phyloP scores from a whole-genome alignment of 2,329 filamentous ascomycete genomes.

The Ophiostoma triangulosporum region DNA sequence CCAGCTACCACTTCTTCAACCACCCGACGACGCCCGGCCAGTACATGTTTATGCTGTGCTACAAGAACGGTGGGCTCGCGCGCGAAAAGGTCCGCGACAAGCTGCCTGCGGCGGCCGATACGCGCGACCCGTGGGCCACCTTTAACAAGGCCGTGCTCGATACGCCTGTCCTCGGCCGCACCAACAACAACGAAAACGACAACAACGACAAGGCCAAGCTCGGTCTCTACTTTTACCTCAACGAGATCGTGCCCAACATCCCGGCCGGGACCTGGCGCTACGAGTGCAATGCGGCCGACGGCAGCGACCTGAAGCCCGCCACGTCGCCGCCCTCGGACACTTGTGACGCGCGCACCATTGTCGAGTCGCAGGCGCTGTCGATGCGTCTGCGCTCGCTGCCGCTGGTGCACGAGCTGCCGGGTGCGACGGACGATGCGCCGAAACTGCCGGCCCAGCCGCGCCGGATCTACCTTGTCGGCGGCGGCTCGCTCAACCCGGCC shows the following conservation, averaged over 20 bases:
- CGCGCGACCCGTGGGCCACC: conserved; percentile 52
- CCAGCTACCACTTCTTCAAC: conserved; percentile 95
- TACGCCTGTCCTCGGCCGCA: conserved; percentile 55
- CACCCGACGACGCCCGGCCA: conserved; percentile 80
- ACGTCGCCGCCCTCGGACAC: conserved; percentile 17
- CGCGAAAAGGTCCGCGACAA: conserved; percentile 79
- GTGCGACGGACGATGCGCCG: conserved; percentile 9
- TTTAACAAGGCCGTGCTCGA: conserved; percentile 65
- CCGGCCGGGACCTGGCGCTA: conserved; percentile 78
- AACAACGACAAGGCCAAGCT: conserved; percentile 46
- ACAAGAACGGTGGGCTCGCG: conserved; percentile 93
- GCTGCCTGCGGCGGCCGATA: conserved; percentile 39
- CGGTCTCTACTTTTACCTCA: conserved; percentile 88
- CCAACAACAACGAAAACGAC: neutral
- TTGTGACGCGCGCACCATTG: conserved; percentile 69
- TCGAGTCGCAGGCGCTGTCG: conserved; percentile 90
- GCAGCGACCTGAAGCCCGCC: conserved; percentile 29
- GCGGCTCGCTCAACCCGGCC: conserved; percentile 77
- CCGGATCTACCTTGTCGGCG: conserved; percentile 86
- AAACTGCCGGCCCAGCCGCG: conserved; percentile 68
- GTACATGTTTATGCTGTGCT: conserved; percentile 99
- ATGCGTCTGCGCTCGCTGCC: conserved; percentile 72
- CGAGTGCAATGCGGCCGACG: conserved; percentile 40
- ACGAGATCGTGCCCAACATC: conserved; percentile 91
- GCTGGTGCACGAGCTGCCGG: conserved; percentile 47